phyloP scores from a whole-genome alignment of 2,329 filamentous ascomycete genomes.

The Colletotrichum musae region DNA sequence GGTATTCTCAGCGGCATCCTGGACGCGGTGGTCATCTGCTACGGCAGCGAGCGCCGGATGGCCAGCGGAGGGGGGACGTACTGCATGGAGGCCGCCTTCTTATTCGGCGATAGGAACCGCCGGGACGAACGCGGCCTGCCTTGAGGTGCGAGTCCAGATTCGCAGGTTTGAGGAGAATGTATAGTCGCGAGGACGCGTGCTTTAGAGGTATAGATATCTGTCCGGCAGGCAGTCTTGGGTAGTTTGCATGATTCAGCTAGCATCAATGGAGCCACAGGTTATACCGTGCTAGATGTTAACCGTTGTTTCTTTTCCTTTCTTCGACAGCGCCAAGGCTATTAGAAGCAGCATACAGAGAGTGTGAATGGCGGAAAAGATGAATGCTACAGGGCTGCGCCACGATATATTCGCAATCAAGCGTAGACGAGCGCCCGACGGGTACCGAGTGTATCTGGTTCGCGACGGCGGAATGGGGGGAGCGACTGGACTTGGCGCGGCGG shows the following conservation, averaged over 20 bases:
- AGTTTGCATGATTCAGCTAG: not conserved
- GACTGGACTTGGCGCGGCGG: slow-evolving; percentile 17
- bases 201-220: slow-evolving; percentile 17
- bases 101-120: slow-evolving; percentile 80
- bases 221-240: slow-evolving; percentile 13
- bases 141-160: slow-evolving; percentile 21
- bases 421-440: slow-evolving; percentile 4
- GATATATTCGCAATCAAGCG: slow-evolving; percentile 8
- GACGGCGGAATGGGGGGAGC: not conserved
- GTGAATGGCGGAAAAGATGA: not conserved
- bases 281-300: not conserved
- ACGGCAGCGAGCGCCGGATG: slow-evolving; percentile 87
- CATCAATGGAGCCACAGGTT: slow-evolving; percentile 4
- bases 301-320: no score
- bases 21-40: slow-evolving; percentile 92
- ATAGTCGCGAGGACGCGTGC: not conserved
- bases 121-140: slow-evolving; percentile 50
- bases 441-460: not conserved
- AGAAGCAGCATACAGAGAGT: no score
- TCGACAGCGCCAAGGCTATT: not conserved
- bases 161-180: slow-evolving; percentile 16
- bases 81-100: slow-evolving; percentile 89
- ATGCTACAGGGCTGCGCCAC: slow-evolving; percentile 32
- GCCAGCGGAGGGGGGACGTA: slow-evolving; percentile 80
- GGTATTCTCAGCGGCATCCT: slow-evolving; percentile 89